Conservation (phyloP, 768 basidiomycete species). For the Tylopilus subfusipes region DNA sequence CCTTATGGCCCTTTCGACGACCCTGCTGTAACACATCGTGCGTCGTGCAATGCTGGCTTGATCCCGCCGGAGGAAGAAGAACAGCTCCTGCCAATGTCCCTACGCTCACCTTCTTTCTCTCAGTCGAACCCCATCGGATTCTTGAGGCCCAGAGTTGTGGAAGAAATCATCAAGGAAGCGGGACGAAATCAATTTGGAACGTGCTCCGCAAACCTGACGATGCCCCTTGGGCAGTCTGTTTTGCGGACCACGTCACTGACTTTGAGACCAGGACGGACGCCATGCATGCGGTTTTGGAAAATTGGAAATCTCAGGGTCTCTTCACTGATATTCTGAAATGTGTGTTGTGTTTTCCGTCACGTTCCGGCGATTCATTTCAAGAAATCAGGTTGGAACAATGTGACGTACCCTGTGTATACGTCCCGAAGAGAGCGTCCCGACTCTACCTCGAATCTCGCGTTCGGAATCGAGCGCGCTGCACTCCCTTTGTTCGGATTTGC, state of each 20-base stretch:
- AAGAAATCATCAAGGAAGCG: conserved; percentile 8
- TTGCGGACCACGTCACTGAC: conserved; percentile 17
- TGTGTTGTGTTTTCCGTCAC: not conserved
- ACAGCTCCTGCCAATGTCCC: conserved; percentile 19
- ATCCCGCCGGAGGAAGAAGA: conserved; percentile 15
- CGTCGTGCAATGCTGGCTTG: conserved; percentile 16
- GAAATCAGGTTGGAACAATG: conserved; percentile 23
- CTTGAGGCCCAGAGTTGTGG: conserved; percentile 11
- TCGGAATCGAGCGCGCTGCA: conserved; percentile 42
- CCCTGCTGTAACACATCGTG: conserved; percentile 8
- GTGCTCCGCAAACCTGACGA: conserved; percentile 13
- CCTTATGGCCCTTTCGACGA: conserved; percentile 24
- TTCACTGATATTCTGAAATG: conserved; percentile 24
- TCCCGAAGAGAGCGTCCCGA: conserved; percentile 10
- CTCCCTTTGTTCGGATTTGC: conserved; percentile 44
- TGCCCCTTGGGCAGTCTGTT: conserved; percentile 21
- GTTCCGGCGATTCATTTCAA: not conserved
- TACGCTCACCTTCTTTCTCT: conserved; percentile 9
- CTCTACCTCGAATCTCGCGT: conserved; percentile 22
- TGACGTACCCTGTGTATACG: conserved; percentile 25
- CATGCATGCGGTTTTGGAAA: conserved; percentile 8
- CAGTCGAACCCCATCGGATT: conserved; percentile 21
- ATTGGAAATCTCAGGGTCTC: conserved; percentile 16
- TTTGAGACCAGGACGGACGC: conserved; percentile 13
- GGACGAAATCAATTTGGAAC: conserved; percentile 15